Evolutionary conservation across 805 yeast species (phyloP), one percentile per base, ranked within the genome.

Genomic region (Ogataea kodamae): DNA sequence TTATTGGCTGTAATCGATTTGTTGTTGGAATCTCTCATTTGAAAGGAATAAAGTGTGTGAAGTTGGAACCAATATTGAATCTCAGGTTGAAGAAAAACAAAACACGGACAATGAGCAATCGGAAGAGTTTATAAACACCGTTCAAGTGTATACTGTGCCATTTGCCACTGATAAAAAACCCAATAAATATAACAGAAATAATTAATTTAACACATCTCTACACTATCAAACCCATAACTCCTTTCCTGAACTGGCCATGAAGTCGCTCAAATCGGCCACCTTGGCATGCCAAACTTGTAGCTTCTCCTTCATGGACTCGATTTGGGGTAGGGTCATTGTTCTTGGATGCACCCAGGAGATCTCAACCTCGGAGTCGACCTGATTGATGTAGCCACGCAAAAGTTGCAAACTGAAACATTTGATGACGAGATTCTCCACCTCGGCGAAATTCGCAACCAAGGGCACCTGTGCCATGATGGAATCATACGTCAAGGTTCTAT

Each of bases 261-360:
- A 76, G 18, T 61, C 57, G 30, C 76, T 82, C 47, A 92, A 69
- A 20, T 68, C 67, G 22, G 70, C 69, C 16, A 90, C 97, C 48
- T 79, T 79, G 35, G 60, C 57, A 48, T 83, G 81, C 99, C 99
- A 92, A 32, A 68, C 70, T 17, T 68, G 68, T 54, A 92, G 72
- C 50, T 84, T 82, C 33, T 70, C 68, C 45, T 78, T 77, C 83
- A 92, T 86, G 26, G 70, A 70, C 37, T 69, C 73, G 39, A 90
- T 82, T 67, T 92, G 98, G 26, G 74, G 75, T 43, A 68, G 69
- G 52, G 86, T 86, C 72, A 92, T 81, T 35, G 88, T 85, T 52
- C 97, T 74, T 39, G 98, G 97, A 68, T 92, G 97, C 42, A 90
- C 81, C 98, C 98, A 92, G 17, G 83, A 78, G 29, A 92, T 78